Base-by-base conservation (phyloP, 495 filamentous ascomycete species). In the Talaromyces thailandensis region DNA sequence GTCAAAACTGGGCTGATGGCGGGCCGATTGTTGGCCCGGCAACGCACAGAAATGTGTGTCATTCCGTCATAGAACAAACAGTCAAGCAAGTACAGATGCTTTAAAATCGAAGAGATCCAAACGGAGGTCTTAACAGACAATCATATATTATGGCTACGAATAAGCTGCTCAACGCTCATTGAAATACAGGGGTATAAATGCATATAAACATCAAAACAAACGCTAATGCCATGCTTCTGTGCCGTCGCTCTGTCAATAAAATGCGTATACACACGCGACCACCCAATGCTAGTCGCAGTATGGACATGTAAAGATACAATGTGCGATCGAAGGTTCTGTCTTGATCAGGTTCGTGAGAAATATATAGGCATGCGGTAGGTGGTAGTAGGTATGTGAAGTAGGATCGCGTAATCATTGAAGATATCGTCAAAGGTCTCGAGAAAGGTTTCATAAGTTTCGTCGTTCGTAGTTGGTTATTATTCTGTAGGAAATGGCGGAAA, bases 401-500 rank as follows among this genome's bases (percentile, higher is more conserved):
- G 25, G 21, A 18, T 28, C 21, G 12, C 25, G 61, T 64, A 14
- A 25, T 25, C 51, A 26, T 31, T 35, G 55, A 35, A 24, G 25
- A 56, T 26, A 31, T 31, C 26, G 55, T 57, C 55, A 57, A 31
- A 57, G 26, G 16, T 35, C 11, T 57, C 28, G 55, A 21, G 26
- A 35, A 35, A 25, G 21, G 50, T 14, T 28, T 24, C 21, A 28
- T 25, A 53, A 16, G 50, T 53, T 48, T 55, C 55, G 55, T 31
- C 6, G 7, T 35, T 57, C 55, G 35, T 48, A 48, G 43, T 35
- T 35, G 31, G 7, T 48, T 3, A 57, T 61, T 21, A 37, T 18
- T 61, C 25, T 18, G 59, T 40, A 24, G 57, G 59, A 61, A 51
- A 61, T 29, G 59, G 45, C 59, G 35, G 43, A 35, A 50, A 64